Conservation (phyloP, 208 protist genomes). For the Leishmania braziliensis region DNA sequence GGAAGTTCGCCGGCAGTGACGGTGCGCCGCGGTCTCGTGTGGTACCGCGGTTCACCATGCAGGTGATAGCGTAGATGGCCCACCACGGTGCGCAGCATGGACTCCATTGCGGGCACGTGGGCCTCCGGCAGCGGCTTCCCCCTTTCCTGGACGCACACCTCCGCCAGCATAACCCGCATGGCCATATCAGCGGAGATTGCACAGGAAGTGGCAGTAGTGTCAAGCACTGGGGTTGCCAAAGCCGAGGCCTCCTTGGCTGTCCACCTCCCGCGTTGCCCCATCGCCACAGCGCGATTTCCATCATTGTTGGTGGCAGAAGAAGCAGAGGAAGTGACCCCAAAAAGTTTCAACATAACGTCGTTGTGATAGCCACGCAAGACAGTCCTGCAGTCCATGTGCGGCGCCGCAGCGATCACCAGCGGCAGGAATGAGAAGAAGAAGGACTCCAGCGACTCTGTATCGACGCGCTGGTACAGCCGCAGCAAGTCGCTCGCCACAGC, state of each 20-base stretch:
- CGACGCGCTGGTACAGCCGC: constrained; percentile 44
- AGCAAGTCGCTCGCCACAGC: constrained; percentile 41
- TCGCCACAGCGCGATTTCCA: background rate
- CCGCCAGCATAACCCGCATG: constrained; percentile 16
- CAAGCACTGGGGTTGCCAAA: background rate
- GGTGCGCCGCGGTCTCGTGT: background rate
- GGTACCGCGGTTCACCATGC: background rate
- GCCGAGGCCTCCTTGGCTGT: background rate
- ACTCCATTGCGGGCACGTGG: constrained; percentile 20
- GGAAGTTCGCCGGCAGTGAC: background rate
- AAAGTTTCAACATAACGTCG: constrained; percentile 14
- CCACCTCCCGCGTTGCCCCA: constrained; percentile 15
- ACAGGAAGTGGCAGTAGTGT: background rate
- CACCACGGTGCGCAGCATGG: constrained; percentile 24
- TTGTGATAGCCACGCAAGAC: constrained; percentile 13
- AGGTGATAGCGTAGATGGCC: constrained; percentile 10
- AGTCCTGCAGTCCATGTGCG: background rate
- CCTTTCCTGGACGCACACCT: constrained; percentile 15
- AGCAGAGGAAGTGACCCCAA: background rate
- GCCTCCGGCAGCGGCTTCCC: constrained; percentile 9
- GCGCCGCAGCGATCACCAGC: background rate
- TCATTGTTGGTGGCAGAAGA: background rate
- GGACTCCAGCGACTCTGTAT: constrained; percentile 23
- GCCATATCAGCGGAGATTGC: constrained; percentile 10
- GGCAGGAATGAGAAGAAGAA: constrained; percentile 22